A percentile compares a stretch with the other conserved stretches of the same genome.
These are phyloP conservation scores for Triticum monococcum DNA, from an alignment of 176 grass and related monocot species.

Conservation along the genomic window DNA sequence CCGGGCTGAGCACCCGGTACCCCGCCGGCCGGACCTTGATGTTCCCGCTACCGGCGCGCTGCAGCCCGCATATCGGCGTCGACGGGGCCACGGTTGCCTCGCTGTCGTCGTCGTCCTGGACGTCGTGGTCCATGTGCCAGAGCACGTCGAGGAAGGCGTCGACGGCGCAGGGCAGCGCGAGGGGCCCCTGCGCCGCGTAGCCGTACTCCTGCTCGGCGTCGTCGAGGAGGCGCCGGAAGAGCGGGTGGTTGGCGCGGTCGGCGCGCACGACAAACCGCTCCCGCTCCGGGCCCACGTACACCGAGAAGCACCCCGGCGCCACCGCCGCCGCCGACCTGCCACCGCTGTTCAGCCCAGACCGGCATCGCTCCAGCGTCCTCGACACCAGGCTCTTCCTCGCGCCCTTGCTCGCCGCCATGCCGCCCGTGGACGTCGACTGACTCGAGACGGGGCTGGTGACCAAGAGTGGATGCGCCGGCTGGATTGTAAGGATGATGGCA, in stretches of 20 bases:
- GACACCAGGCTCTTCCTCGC: constrained; percentile 44
- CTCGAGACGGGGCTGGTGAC: neutral
- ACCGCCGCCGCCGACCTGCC: neutral
- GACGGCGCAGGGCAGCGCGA: constrained; percentile 65
- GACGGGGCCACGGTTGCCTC: neutral
- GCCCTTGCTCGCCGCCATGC: constrained; percentile 35
- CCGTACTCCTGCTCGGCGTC: constrained; percentile 74
- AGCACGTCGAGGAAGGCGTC: constrained; percentile 65
- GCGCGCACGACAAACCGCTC: constrained; percentile 67
- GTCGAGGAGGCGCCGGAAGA: constrained; percentile 71
- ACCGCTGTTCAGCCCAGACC: constrained; percentile 11
- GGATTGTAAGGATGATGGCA: neutral
- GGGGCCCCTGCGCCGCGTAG: constrained; percentile 59
- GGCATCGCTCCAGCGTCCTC: constrained; percentile 52
- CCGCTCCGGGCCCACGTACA: constrained; percentile 66
- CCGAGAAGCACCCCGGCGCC: constrained; percentile 68
- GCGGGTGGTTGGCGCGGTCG: constrained; percentile 60
- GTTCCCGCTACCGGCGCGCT: neutral
- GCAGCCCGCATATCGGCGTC: neutral
- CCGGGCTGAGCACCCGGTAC: constrained; percentile 8
- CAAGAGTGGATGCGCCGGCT: neutral
- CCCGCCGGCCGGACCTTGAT: neutral
- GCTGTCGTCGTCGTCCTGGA: neutral
- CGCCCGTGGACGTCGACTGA: too few species aligned
- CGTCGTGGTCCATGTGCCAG: constrained; percentile 52